Percentiles rank a stretch among this genome's conserved stretches.
Evolutionary conservation across 1,284 basidiomycete species (phyloP).

Genomic region (Moesziomyces antarcticus): DNA sequence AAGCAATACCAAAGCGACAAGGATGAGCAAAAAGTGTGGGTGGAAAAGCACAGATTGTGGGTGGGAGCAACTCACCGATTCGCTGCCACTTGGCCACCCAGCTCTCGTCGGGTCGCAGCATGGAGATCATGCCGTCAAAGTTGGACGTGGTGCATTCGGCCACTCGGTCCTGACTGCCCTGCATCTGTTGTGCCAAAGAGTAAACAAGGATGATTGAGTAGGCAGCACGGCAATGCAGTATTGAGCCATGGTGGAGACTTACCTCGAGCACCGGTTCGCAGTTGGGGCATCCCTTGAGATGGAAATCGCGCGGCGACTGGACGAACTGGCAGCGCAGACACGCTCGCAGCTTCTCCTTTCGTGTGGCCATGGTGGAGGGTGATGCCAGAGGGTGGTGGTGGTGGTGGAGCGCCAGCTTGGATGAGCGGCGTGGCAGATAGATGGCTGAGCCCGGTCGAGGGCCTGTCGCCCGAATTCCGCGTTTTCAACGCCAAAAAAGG

Average conservation of each 20-base stretch:
- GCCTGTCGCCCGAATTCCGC: neutral
- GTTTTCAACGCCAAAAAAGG: neutral
- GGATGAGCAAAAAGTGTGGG: neutral
- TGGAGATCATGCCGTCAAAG: slow-evolving; percentile 91
- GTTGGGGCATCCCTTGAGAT: slow-evolving; percentile 89
- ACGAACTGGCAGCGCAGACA: slow-evolving; percentile 92
- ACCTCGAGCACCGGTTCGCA: slow-evolving; percentile 96
- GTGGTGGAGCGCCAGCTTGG: too few relatives aligned
- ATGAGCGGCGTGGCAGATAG: too few relatives aligned
- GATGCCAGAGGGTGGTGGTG: neutral
- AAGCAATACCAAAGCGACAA: neutral
- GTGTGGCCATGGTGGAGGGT: slow-evolving; percentile 37
- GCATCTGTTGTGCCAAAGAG: slow-evolving; percentile 75
- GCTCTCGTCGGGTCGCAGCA: slow-evolving; percentile 86
- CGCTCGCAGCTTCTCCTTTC: slow-evolving; percentile 76
- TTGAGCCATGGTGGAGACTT: slow-evolving; percentile 23
- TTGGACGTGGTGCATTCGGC: slow-evolving; percentile 89
- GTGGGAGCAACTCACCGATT: slow-evolving; percentile 44
- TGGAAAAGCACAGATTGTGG: neutral
- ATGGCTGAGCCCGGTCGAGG: too few relatives aligned
- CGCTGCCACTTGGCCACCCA: slow-evolving; percentile 79
- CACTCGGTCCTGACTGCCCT: slow-evolving; percentile 84
- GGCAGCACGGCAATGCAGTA: slow-evolving; percentile 1
- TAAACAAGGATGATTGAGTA: neutral
- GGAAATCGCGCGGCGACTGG: slow-evolving; percentile 85